Evolutionary conservation across 2,329 filamentous ascomycete genomes (phyloP), one percentile per base, ranked within the genome.

Genomic region (Fusarium phyllophilum): DNA sequence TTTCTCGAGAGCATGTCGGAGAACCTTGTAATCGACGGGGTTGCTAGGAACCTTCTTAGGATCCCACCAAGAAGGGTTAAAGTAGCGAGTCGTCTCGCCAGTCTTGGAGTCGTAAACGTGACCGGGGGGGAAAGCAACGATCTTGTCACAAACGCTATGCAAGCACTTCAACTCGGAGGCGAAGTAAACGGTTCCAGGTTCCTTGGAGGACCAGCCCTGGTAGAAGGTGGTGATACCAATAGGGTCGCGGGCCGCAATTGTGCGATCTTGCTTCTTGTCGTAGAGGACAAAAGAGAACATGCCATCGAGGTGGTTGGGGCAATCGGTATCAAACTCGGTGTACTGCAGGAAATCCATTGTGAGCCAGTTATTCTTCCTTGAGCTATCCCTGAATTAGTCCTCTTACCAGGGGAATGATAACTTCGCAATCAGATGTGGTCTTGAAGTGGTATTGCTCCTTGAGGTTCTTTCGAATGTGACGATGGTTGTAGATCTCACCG

Each of bases 271-370:
- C 77, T 90, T 92, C 89, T 97, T 97, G 87, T 99, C 96, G 85
- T 97, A 97, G 60, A 99, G 90, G 64, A 99, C 95, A 86, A 97
- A 99, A 22, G 96, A 98, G 89, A 99, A 99, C 96, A 99, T 99
- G 86, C 96, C 96, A 83, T 99, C 96, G 77, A 99, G 91, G 84
- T 94, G 88, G 85, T 96, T 96, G 72, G 96, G 95, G 66, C 96
- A 94, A 80, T 98, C 95, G 77, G 97, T 88, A 80, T 92, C 96
- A 89, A 97, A 90, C 85, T 98, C 91, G 86, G 95, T 89, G 83
- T 99, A 99, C 94, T 97, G 67, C 20, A 31, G 11, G 24, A 11
- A 24, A 51, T 46, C 9, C 5, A 36, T 59, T 51, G 67, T 79
- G 34, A 79, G 77, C 56, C 62, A 44, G 22, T 31, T 54, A 41